Base-by-base conservation (phyloP, 2,329 filamentous ascomycete species). In the Aspergillus fumigatiaffinis region DNA sequence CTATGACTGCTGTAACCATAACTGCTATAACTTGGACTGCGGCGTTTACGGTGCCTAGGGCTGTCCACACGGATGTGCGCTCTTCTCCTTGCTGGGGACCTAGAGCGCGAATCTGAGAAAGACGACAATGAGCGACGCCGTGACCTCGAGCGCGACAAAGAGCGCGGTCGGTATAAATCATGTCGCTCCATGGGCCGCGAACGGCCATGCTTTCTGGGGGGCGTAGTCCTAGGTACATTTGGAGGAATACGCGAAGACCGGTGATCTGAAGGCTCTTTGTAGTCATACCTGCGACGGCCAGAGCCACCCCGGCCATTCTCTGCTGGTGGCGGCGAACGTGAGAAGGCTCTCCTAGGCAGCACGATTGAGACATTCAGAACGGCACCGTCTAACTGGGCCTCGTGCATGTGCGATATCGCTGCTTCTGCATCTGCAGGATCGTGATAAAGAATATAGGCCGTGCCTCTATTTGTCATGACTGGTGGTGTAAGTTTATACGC, bases 391-490 rank as follows among this genome's bases (percentile, higher is more conserved):
- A 96, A 78, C 70, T 96, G 90, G n/a, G 90, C 91, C 77, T 99
- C 94, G 74, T 99, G 94, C 94, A 99, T 97, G 72, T 96, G 90
- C 20, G 92, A 86, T 66, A 97, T 95, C 28, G 94, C 94, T 14
- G 86, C 82, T 75, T 97, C 91, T 25, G 94, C 93, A 62, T 93
- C 89, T 51, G 84, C 80, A 62, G 92, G 85, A 63, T 88, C 82
- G 54, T 86, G 80, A 75, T 89, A 99, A 46, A 96, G 82, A 61
- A 97, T 92, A 73, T 97, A 97, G 32, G 93, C 94, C 28, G 91
- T 96, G 50, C 94, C 93, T 56, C 93, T 88, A 69, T 97, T 97
- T 54, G 87, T 92, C 73, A 90, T 88, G 79, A 90, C 91, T 94
- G 67, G 41, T 17, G 28, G 53, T 21, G 17, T 8, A 12, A n/a